phyloP scores from a whole-genome alignment of 768 basidiomycete species.

The Nevesoporus exiguus region DNA sequence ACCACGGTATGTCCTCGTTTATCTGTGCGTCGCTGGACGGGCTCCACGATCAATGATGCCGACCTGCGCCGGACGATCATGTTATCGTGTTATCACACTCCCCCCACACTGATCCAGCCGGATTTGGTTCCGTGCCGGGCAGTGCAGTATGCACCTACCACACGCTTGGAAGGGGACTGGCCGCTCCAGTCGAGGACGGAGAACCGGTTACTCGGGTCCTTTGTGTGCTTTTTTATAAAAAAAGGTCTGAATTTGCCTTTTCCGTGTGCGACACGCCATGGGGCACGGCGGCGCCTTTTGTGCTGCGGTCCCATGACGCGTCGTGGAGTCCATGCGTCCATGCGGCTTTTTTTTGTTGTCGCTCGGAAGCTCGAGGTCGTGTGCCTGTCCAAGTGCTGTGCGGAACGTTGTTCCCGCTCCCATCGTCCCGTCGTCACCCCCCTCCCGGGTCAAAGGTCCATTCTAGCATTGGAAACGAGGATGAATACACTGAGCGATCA shows the following conservation, averaged over 20 bases:
- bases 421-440: background rate
- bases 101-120: background rate
- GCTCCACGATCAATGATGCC: background rate
- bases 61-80: background rate
- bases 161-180: background rate
- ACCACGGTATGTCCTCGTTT: conserved; percentile 7
- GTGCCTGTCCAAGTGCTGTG: conserved; percentile 5
- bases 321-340: conserved; percentile 50
- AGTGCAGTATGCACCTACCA: background rate
- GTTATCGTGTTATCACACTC: background rate
- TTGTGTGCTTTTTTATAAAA: conserved; percentile 73
- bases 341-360: background rate
- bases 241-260: conserved; percentile 70
- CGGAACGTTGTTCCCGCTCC: conserved; percentile 6
- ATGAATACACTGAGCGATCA: background rate
- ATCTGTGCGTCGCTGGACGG: conserved; percentile 4
- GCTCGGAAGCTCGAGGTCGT: background rate
- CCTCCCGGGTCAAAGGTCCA: background rate
- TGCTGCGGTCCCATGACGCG: conserved; percentile 62
- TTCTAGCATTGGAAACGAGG: background rate
- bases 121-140: background rate
- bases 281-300: conserved; percentile 59
- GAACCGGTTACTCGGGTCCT: conserved; percentile 62
- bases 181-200: conserved; percentile 47
- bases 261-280: conserved; percentile 47